Base-by-base conservation (phyloP, 257 asterid species). In the Nicotiana noctiflora region DNA sequence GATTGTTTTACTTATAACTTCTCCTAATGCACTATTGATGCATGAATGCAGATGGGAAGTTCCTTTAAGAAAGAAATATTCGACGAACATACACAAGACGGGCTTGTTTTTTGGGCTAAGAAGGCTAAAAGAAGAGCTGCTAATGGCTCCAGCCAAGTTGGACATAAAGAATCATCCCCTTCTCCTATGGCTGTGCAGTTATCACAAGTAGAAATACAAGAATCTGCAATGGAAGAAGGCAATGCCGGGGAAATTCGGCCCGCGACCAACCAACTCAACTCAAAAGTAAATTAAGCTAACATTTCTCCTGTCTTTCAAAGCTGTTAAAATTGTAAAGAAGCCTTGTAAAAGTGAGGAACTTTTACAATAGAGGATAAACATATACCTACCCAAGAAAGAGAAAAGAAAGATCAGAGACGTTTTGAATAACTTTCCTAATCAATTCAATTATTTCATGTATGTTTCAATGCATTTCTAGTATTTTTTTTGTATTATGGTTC, bases 31-130 rank as follows among this genome's bases (percentile, higher is more conserved):
- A 40, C 46, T 40, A 15, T 46, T 23, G 19, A 25, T 70, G 44
- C 51, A 82, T 52, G 62, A 27, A 49, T 65, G 82, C 57, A 92
- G 97, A 92, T 92, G 97, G 97, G 95, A 82, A 91, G 90, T 80
- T 84, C 89, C 57, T 90, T 88, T 87, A 91, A 91, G 87, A 87
- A 79, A 83, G 90, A 90, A 31, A 88, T 90, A 77, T 92, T 92
- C 57, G 90, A 90, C 18, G 91, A 89, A 56, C 82, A 87, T 68
- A 78, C 89, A 79, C 93, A 90, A 85, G 90, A 76, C 6, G 87
- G 93, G 18, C 82, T 90, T 0, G 63, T 83, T n/a, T 92, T 86
- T 6, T 92, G 97, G 97, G 93, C 94, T 37, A 84, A 82, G 10
- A 88, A 87, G 62, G 95, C 92, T 62, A 91, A 82, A 87, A 82